phyloP scores from a whole-genome alignment of 2,329 filamentous ascomycete species.

The Epichloe gansuensis region DNA sequence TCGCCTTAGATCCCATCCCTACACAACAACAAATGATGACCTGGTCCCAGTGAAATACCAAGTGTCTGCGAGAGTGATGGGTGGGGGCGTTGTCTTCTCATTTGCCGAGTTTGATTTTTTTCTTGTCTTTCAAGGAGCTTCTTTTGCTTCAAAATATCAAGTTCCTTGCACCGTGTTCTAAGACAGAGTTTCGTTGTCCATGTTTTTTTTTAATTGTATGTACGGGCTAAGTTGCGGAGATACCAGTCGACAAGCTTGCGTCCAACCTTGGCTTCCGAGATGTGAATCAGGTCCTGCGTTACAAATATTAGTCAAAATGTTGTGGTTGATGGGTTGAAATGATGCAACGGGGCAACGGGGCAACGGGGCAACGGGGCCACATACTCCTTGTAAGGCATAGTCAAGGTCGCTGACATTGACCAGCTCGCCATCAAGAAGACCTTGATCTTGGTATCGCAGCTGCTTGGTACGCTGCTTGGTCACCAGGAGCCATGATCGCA shows the following conservation, averaged over 20 bases:
- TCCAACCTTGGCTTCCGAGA: slow-evolving; percentile 97
- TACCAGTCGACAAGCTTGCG: slow-evolving; percentile 98
- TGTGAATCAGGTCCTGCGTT: slow-evolving; percentile 81
- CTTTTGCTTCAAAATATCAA: neutral
- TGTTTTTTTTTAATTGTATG: slow-evolving; percentile 49
- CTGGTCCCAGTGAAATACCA: neutral
- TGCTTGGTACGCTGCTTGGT: slow-evolving; percentile 99
- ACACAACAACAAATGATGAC: neutral
- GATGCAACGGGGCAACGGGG: neutral
- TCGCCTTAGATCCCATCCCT: neutral
- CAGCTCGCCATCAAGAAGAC: slow-evolving; percentile 80
- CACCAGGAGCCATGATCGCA: slow-evolving; percentile 85
- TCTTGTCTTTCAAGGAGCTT: neutral
- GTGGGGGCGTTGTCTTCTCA: neutral
- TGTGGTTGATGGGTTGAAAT: no score
- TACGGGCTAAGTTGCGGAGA: slow-evolving; percentile 87
- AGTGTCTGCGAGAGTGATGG: neutral
- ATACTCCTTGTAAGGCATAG: slow-evolving; percentile 88
- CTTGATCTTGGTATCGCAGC: slow-evolving; percentile 80
- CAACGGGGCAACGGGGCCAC: slow-evolving; percentile 23
- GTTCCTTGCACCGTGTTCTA: neutral
- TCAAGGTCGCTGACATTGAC: slow-evolving; percentile 92
- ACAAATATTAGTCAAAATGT: slow-evolving; percentile 11
- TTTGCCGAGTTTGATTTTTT: neutral
- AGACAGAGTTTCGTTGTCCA: neutral